These are phyloP conservation scores for Saccharomycopsis phalli DNA, from an alignment of 1,139 yeast species.

Conservation along the genomic window DNA sequence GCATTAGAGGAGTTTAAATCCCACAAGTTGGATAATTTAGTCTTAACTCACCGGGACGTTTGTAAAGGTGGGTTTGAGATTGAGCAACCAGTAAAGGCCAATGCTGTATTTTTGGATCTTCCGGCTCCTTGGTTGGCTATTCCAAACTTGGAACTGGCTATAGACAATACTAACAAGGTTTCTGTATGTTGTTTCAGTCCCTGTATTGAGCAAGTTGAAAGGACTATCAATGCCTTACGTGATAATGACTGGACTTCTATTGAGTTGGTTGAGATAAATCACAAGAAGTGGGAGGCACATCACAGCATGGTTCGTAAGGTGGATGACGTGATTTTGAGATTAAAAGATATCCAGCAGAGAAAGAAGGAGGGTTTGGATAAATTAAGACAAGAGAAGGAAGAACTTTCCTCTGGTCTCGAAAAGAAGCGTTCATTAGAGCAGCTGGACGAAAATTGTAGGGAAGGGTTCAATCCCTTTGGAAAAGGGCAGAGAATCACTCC, in stretches of 20 bases:
- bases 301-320: slow-evolving; percentile 78
- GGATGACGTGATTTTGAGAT: slow-evolving; percentile 71
- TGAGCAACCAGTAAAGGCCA: slow-evolving; percentile 40
- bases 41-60: slow-evolving; percentile 85
- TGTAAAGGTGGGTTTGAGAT: slow-evolving; percentile 71
- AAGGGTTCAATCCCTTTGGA: slow-evolving; percentile 87
- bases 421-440: slow-evolving; percentile 75
- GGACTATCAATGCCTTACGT: slow-evolving; percentile 68
- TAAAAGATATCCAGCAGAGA: slow-evolving; percentile 72
- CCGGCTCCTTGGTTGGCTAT: slow-evolving; percentile 98
- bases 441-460: slow-evolving; percentile 36
- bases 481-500: slow-evolving; percentile 64
- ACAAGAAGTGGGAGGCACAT: slow-evolving; percentile 84
- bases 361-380: slow-evolving; percentile 67
- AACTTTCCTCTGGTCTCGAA: slow-evolving; percentile 23
- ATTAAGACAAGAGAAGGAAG: slow-evolving; percentile 31
- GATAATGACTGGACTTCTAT: slow-evolving; percentile 78
- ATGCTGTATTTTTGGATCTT: slow-evolving; percentile 76
- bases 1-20: slow-evolving; percentile 68
- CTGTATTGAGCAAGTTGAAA: slow-evolving; percentile 92
- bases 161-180: slow-evolving; percentile 44
- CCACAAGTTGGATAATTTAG: slow-evolving; percentile 55
- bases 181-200: slow-evolving; percentile 94
- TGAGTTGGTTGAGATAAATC: slow-evolving; percentile 89
- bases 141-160: slow-evolving; percentile 56